Evolutionary conservation across 805 yeast genomes (phyloP).

Genomic region (Starmerella kuoi): DNA sequence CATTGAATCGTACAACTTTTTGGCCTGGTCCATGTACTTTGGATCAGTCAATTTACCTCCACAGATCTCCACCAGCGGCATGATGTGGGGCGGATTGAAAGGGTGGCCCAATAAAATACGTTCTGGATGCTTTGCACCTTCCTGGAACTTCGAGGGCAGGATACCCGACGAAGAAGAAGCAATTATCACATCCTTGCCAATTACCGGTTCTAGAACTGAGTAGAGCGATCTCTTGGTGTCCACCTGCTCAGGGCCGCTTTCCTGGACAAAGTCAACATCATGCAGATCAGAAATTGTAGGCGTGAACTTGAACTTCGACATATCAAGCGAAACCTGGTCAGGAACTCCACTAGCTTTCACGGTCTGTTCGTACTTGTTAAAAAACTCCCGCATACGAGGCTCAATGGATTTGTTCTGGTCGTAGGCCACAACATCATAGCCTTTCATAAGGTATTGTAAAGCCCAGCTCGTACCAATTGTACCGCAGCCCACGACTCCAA

Average conservation of each 20-base stretch:
- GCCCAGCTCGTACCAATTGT: slow-evolving; percentile 17
- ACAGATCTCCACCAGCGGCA: slow-evolving; percentile 15
- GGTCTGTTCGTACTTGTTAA: slow-evolving; percentile 8
- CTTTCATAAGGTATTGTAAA: slow-evolving; percentile 10
- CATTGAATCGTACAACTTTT: slow-evolving; percentile 6
- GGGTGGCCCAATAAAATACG: slow-evolving; percentile 17
- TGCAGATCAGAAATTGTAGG: neutral
- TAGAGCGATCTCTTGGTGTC: slow-evolving; percentile 10
- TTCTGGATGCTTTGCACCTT: slow-evolving; percentile 14
- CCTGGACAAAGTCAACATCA: slow-evolving; percentile 15
- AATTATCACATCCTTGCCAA: slow-evolving; percentile 11
- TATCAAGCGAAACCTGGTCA: slow-evolving; percentile 1
- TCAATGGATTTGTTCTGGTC: slow-evolving; percentile 10
- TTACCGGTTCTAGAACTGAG: slow-evolving; percentile 6
- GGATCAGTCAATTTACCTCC: slow-evolving; percentile 11
- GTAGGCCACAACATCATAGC: slow-evolving; percentile 11
- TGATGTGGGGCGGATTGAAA: slow-evolving; percentile 16
- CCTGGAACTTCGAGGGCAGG: slow-evolving; percentile 13
- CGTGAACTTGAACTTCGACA: slow-evolving; percentile 7
- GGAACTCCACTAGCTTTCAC: slow-evolving; percentile 9
- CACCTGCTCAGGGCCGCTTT: slow-evolving; percentile 14
- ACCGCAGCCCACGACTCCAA: slow-evolving; percentile 15
- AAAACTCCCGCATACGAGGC: slow-evolving; percentile 9
- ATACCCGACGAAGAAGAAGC: slow-evolving; percentile 14
- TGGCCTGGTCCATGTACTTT: slow-evolving; percentile 6